Evolutionary conservation across 768 basidiomycete species (phyloP), one percentile per base, ranked within the genome.

Genomic region (Lentinus brumalis): DNA sequence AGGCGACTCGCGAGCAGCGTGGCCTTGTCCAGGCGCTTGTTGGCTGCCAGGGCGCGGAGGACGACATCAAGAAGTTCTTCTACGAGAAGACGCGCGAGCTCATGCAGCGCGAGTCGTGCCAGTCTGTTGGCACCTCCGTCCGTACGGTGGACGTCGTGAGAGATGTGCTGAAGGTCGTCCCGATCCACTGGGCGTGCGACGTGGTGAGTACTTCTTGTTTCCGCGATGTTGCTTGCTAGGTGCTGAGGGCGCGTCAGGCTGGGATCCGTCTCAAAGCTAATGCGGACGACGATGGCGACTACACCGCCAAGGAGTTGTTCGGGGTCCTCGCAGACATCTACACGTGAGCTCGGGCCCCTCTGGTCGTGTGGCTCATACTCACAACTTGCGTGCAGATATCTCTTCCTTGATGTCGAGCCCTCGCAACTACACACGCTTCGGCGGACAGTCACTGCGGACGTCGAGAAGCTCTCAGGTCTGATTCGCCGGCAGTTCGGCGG

Each of bases 351-450:
- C 16, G 38, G 2, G n/a, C 32, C 10, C 11, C 21, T 16, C 10
- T 56, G 4, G 32, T 53, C 49, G 16, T 21, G 49, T 12, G 15
- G 18, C n/a, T 15, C 21, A 5, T 32, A 50, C n/a, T 47, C n/a
- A 58, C n/a, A 56, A 16, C 35, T 11, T 18, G 30, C 21, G n/a
- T 14, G 2, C 64, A 92, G 91, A 44, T 92, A 83, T 70, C 75
- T 94, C 60, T 94, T 93, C 84, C 80, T 92, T 38, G 85, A 92
- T 53, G 76, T 85, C 21, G 88, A 89, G 53, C 68, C 82, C 2
- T 77, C 83, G 1, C 83, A 85, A 65, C 73, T 85, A 31, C 82
- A 87, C 81, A 77, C 81, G 21, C 68, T 86, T 26, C 78, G 82
- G 64, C 73, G 77, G 47, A 82, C 79, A 58, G 83, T 83, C 6